Evolutionary conservation across 345 rosid species (phyloP).

Genomic region (Kernera saxatilis): DNA sequence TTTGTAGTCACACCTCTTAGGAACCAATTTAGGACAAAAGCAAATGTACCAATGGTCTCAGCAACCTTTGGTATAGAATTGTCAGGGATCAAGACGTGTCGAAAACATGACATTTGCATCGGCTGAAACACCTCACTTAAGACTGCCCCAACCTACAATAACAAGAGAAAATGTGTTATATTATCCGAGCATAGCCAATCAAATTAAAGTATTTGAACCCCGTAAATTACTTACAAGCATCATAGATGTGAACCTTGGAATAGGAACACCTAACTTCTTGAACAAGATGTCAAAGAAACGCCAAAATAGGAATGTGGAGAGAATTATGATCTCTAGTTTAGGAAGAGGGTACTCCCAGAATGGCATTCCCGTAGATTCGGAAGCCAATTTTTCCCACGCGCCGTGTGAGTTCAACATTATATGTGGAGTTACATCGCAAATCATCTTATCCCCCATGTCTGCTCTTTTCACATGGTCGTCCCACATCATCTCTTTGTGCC

Average conservation of each 20-base stretch:
- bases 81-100: not conserved
- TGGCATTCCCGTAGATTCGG: not conserved
- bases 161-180: not conserved
- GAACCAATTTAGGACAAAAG: slow-evolving; percentile 38
- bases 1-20: slow-evolving; percentile 47
- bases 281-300: slow-evolving; percentile 27
- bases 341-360: slow-evolving; percentile 31
- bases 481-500: slow-evolving; percentile 2
- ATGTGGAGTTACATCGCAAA: slow-evolving; percentile 18
- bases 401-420: slow-evolving; percentile 28
- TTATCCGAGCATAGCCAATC: not conserved
- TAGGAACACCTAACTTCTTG: slow-evolving; percentile 20
- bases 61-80: slow-evolving; percentile 8
- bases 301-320: slow-evolving; percentile 16
- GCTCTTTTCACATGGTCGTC: not conserved
- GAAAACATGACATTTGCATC: not conserved
- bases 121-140: not conserved
- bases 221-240: slow-evolving; percentile 21
- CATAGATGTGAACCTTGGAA: slow-evolving; percentile 31
- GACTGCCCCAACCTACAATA: slow-evolving; percentile 21
- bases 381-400: not conserved
- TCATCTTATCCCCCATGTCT: not conserved
- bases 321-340: slow-evolving; percentile 16
- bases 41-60: slow-evolving; percentile 35
- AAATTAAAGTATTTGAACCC: not conserved